phyloP scores from a whole-genome alignment of 2,329 filamentous ascomycete species.

The Colletotrichum cuscutae region DNA sequence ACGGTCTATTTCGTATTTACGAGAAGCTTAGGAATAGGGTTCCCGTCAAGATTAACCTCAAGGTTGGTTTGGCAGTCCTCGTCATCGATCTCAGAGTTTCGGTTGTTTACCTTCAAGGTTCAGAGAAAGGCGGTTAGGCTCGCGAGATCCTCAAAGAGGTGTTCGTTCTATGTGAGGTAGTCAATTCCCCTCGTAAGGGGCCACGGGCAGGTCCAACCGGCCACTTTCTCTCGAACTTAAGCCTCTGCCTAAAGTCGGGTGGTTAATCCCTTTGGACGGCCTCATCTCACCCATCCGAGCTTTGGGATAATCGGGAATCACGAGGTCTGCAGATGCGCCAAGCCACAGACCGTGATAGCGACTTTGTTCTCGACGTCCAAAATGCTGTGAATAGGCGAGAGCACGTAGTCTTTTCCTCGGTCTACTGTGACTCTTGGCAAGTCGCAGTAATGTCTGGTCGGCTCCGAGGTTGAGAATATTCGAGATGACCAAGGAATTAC shows the following conservation, averaged over 20 bases:
- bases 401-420: not conserved
- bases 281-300: not conserved
- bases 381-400: not conserved
- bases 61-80: slow-evolving; percentile 19
- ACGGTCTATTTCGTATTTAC: no score
- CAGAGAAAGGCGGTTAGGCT: not conserved
- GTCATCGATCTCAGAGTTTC: slow-evolving; percentile 9
- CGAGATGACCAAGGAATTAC: not conserved
- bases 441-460: slow-evolving; percentile 9
- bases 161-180: not conserved
- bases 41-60: slow-evolving; percentile 11
- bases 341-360: not conserved
- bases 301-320: not conserved
- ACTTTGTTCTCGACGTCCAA: not conserved
- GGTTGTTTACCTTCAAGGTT: not conserved
- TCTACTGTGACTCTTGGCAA: slow-evolving; percentile 10
- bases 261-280: not conserved
- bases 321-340: not conserved
- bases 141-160: not conserved
- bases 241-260: not conserved
- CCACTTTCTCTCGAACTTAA: not conserved
- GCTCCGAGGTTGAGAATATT: not conserved
- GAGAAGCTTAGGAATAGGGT: not conserved
- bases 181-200: not conserved
- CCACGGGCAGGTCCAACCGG: no score